Conservation (phyloP, 345 rosid genomes). For the Sisymbrium irio region DNA sequence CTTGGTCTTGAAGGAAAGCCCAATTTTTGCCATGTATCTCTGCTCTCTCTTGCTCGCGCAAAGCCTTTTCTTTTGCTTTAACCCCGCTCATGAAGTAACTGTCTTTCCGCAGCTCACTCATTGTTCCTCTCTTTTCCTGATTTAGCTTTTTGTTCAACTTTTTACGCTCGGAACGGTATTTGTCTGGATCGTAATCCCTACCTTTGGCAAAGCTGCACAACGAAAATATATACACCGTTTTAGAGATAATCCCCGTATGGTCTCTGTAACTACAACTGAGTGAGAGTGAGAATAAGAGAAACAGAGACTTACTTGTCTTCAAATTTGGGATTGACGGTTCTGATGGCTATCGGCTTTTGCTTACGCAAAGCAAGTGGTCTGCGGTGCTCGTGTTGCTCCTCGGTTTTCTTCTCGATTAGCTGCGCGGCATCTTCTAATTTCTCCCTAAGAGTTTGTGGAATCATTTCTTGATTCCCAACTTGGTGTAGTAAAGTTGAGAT, state of each 20-base stretch:
- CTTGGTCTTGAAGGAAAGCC: slow-evolving; percentile 94
- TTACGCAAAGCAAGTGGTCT: slow-evolving; percentile 74
- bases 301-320: slow-evolving; percentile 56
- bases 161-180: slow-evolving; percentile 59
- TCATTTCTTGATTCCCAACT: slow-evolving; percentile 50
- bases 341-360: slow-evolving; percentile 76
- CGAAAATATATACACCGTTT: slow-evolving; percentile 19
- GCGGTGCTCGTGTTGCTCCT: slow-evolving; percentile 47
- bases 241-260: neutral
- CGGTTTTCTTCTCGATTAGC: slow-evolving; percentile 55
- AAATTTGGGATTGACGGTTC: slow-evolving; percentile 69
- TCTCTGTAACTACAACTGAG: neutral
- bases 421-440: slow-evolving; percentile 49
- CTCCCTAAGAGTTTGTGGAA: slow-evolving; percentile 51
- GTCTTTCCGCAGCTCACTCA: slow-evolving; percentile 88
- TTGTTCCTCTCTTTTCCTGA: slow-evolving; percentile 67
- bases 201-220: slow-evolving; percentile 79
- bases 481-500: slow-evolving; percentile 51
- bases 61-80: slow-evolving; percentile 59
- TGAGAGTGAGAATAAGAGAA: neutral
- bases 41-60: slow-evolving; percentile 52
- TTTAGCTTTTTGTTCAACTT: slow-evolving; percentile 60
- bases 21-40: slow-evolving; percentile 67
- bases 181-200: slow-evolving; percentile 93
- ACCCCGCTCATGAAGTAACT: slow-evolving; percentile 36